Evolutionary conservation across 768 basidiomycete species (phyloP), one percentile per base, ranked within the genome.

Genomic region (Trametes meyenii): DNA sequence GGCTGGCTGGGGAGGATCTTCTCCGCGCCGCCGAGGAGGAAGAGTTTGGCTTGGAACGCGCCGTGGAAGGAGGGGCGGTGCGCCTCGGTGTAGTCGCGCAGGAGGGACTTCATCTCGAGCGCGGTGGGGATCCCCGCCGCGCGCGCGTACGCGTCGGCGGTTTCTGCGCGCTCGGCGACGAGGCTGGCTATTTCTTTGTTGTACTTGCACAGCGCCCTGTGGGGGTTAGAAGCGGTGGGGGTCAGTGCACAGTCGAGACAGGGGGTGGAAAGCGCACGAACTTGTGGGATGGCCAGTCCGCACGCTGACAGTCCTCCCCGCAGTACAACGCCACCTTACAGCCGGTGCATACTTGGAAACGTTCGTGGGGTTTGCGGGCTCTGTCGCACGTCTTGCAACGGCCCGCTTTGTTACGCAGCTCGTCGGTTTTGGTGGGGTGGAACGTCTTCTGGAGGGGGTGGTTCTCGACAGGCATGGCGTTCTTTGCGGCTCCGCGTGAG

Each of bases 231-330:
- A n/a, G 17, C 17, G 39, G 12, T 12, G 3, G 39, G 5, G 2
- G 39, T n/a, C 3, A n/a, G 14, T 2, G 39, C 39, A n/a, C 39
- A n/a, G 39, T 40, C 39, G 39, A 40, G 39, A 40, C 14, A n/a
- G 17, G 39, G 39, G 39, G 39, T 12, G 43, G n/a, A 53, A 12
- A 12, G 39, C 11, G n/a, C 3, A 40, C 23, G 40, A n/a, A 55
- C 54, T 55, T 55, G 54, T 55, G 54, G 17, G 24, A n/a, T 11
- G 10, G n/a, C 54, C 54, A 46, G 8, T 33, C 54, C 8, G 16
- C 54, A 13, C 33, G 24, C n/a, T 45, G 54, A 21, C 54, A 55
- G 2, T 23, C n/a, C n/a, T 45, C 29, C 11, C 43, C 39, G 44
- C 44, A 44, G 43, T 55, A 55, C 40, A 55, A 3, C 29, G 33